Evolutionary conservation across 306 rosid species (phyloP), one percentile per base, ranked within the genome.

Genomic region (Pachyrhizus erosus): DNA sequence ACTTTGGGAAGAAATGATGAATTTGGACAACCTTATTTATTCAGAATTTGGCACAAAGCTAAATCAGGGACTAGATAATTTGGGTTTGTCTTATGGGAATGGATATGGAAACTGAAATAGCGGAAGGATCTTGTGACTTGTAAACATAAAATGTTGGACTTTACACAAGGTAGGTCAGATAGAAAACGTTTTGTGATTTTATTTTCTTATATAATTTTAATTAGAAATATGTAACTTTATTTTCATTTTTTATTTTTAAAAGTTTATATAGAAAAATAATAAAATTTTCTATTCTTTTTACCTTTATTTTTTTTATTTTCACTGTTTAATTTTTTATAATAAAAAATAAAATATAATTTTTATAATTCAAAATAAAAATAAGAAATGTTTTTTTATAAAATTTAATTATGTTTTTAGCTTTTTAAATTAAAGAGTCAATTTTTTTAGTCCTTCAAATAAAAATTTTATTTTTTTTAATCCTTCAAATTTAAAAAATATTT

Each of bases 41-140:
- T 66, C 66, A 66, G 51, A 46, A 14, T 8, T 79, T 26, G 76
- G 31, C 14, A 78, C 82, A 15, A 67, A 52, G 18, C 20, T 23
- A 52, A 51, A 34, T 13, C 7, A 1, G 27, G 43, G 13, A 7
- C 49, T 23, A 10, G 14, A 43, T 18, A 26, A 17, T 61, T 70
- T 43, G 39, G 21, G 8, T 58, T 3, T 4, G 11, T 46, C 2
- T 33, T 34, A 3, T 65, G 43, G 52, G 39, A 45, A 70, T 43
- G 57, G 57, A 20, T 40, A 2, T 0, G n/a, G 45, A n/a, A 64
- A 58, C 11, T 5, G 39, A 51, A 65, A 77, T 8, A 34, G 7
- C 5, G 43, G 65, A 69, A 79, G 9, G 14, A 78, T 39, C 45
- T 31, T 31, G 18, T 26, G 14, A 65, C 71, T 17, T 17, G 71